phyloP scores from a whole-genome alignment of 805 yeast genomes.

The Candida takata region DNA sequence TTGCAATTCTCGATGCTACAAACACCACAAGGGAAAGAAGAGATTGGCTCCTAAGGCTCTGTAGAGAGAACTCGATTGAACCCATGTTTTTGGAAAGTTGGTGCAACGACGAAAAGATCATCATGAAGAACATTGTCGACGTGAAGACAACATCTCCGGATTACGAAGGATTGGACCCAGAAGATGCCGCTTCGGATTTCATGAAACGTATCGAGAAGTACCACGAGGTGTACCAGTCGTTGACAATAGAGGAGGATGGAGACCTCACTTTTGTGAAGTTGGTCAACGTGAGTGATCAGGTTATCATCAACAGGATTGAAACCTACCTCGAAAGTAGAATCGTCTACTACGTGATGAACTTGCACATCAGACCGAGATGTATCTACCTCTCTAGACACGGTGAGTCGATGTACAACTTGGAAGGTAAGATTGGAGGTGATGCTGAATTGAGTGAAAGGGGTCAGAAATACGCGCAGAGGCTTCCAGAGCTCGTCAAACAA shows the following conservation, averaged over 20 bases:
- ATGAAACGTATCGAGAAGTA: slow-evolving; percentile 66
- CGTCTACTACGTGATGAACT: slow-evolving; percentile 91
- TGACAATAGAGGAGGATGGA: slow-evolving; percentile 50
- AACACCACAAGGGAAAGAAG: slow-evolving; percentile 76
- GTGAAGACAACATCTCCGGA: slow-evolving; percentile 59
- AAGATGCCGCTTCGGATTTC: slow-evolving; percentile 67
- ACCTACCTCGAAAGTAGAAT: slow-evolving; percentile 87
- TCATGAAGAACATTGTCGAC: slow-evolving; percentile 74
- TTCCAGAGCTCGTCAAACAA: slow-evolving; percentile 68
- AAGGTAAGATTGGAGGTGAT: slow-evolving; percentile 96
- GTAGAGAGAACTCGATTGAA: slow-evolving; percentile 62
- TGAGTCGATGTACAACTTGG: slow-evolving; percentile 84
- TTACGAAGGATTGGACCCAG: slow-evolving; percentile 43
- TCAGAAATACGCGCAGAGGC: slow-evolving; percentile 68
- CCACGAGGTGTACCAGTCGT: slow-evolving; percentile 68
- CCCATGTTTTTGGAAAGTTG: slow-evolving; percentile 91
- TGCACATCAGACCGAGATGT: slow-evolving; percentile 86
- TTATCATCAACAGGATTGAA: slow-evolving; percentile 80
- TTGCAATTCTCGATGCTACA: slow-evolving; percentile 92
- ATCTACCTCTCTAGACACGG: slow-evolving; percentile 97
- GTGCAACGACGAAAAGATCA: slow-evolving; percentile 77
- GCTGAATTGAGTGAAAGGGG: slow-evolving; percentile 82
- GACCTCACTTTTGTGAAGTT: slow-evolving; percentile 80
- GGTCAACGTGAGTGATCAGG: slow-evolving; percentile 82
- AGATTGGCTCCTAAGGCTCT: slow-evolving; percentile 50